Evolutionary conservation across 129 eudicot genomes (phyloP).

Genomic region (Kitagawia praeruptora): DNA sequence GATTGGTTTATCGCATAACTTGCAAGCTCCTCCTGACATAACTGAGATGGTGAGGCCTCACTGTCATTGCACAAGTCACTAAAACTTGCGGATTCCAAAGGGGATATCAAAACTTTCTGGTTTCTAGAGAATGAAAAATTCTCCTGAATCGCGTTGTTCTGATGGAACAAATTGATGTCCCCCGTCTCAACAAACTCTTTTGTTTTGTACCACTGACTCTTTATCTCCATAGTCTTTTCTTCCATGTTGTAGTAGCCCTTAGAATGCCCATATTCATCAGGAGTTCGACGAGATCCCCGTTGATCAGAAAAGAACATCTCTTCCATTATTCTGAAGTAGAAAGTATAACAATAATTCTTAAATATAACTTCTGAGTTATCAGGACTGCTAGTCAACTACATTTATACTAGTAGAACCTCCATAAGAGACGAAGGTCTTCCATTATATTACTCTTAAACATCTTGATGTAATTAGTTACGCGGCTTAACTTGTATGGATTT

Average conservation of each 20-base stretch:
- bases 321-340: background rate
- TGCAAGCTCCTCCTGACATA: conserved; percentile 5
- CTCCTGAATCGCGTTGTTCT: background rate
- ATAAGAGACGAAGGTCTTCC: background rate
- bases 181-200: background rate
- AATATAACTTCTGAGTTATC: background rate
- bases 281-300: background rate
- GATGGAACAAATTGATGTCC: background rate
- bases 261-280: background rate
- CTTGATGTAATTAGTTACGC: background rate
- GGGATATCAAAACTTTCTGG: background rate
- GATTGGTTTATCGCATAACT: conserved; percentile 15
- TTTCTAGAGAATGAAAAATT: background rate
- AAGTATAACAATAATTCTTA: background rate
- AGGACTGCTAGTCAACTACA: background rate
- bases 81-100: background rate
- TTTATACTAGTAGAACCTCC: background rate
- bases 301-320: background rate
- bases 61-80: background rate
- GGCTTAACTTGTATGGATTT: background rate
- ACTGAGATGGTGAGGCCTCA: background rate
- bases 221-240: background rate
- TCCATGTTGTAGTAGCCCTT: background rate
- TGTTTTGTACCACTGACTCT: background rate
- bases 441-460: no score